These are phyloP conservation scores for Aureobasidium namibiae DNA, from an alignment of 2,329 filamentous ascomycete species.

Conservation along the genomic window DNA sequence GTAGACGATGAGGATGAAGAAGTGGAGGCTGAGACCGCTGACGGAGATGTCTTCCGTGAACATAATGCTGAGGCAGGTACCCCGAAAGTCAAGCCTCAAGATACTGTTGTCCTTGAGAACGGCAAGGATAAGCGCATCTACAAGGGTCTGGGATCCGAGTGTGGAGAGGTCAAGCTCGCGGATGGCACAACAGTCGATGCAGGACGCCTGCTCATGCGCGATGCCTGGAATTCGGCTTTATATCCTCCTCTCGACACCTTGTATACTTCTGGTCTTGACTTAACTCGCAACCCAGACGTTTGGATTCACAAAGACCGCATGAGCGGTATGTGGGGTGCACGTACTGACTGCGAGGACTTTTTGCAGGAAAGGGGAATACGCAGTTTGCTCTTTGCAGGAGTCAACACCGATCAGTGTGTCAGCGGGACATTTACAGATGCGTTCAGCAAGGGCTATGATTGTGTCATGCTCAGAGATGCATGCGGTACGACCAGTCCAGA, in stretches of 20 bases:
- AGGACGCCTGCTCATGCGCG: conserved; percentile 43
- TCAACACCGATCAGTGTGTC: conserved; percentile 57
- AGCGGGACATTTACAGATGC: conserved; percentile 48
- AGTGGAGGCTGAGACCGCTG: conserved; percentile 3
- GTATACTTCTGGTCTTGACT: conserved; percentile 25
- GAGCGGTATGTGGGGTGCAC: conserved; percentile 46
- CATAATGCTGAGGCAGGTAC: conserved; percentile 13
- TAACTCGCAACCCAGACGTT: conserved; percentile 34
- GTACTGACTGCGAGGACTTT: conserved; percentile 36
- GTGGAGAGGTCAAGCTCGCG: conserved; percentile 23
- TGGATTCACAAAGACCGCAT: conserved; percentile 51
- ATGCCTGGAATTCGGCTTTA: conserved; percentile 50
- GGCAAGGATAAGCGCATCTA: conserved; percentile 22
- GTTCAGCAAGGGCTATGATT: conserved; percentile 49
- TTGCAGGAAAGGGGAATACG: conserved; percentile 34
- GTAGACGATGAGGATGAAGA: conserved; percentile 19
- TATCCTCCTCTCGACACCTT: conserved; percentile 38
- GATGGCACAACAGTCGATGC: conserved; percentile 32
- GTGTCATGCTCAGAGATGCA: conserved; percentile 47
- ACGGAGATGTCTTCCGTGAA: conserved; percentile 16
- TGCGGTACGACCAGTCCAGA: conserved; percentile 43
- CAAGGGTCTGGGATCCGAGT: conserved; percentile 25
- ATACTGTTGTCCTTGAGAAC: conserved; percentile 16
- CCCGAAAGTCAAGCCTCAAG: neutral
- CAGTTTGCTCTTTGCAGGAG: conserved; percentile 50